phyloP scores from a whole-genome alignment of 495 filamentous ascomycete species.

The Aspergillus leporis region DNA sequence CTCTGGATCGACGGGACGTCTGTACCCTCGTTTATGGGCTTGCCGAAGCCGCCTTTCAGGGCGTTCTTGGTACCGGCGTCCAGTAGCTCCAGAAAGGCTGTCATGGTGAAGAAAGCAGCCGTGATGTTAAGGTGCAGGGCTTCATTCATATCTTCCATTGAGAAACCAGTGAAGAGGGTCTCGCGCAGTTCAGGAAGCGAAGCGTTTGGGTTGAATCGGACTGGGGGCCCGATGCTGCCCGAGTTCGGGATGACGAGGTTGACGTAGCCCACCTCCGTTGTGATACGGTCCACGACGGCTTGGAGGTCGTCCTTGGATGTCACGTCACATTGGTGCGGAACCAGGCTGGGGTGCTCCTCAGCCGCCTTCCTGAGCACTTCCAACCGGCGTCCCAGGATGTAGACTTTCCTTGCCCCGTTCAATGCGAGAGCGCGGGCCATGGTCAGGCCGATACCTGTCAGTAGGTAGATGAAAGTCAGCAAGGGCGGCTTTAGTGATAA shows the following conservation, averaged over 20 bases:
- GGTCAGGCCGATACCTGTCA: conserved; percentile 61
- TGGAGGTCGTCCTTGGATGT: conserved; percentile 41
- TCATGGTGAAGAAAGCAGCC: conserved; percentile 36
- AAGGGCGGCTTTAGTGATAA: background rate
- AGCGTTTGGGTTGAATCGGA: conserved; percentile 6
- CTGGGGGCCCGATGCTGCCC: conserved; percentile 36
- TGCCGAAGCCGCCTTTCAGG: background rate
- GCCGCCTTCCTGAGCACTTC: conserved; percentile 50
- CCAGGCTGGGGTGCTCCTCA: conserved; percentile 26
- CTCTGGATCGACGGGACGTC: conserved; percentile 26
- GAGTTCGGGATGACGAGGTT: conserved; percentile 69
- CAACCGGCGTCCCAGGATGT: conserved; percentile 64
- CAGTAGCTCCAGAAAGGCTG: conserved; percentile 46
- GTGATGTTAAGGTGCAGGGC: conserved; percentile 37
- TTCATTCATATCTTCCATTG: conserved; percentile 50
- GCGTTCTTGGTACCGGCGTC: conserved; percentile 39
- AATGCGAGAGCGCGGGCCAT: conserved; percentile 63
- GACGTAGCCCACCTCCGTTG: conserved; percentile 45
- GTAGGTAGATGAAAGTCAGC: background rate
- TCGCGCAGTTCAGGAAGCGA: conserved; percentile 18
- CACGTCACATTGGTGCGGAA: conserved; percentile 44
- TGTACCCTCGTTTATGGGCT: too few species aligned
- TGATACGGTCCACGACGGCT: conserved; percentile 30
- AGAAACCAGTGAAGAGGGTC: conserved; percentile 42
- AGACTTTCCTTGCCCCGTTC: conserved; percentile 67